Conservation (phyloP, 768 basidiomycete genomes). For the Mrakia frigida region DNA sequence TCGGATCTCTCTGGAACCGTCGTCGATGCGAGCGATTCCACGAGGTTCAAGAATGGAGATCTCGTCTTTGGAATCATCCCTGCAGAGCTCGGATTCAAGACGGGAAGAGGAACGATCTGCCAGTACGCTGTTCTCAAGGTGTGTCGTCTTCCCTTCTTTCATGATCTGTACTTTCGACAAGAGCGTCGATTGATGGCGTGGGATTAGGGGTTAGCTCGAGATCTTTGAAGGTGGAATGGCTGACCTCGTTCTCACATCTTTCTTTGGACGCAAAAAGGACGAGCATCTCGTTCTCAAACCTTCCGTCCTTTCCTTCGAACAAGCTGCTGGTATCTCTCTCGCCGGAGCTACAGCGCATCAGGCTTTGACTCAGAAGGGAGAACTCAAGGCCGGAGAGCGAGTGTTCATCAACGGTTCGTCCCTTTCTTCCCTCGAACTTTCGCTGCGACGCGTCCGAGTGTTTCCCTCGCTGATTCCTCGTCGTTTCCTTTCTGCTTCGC, state of each 20-base stretch:
- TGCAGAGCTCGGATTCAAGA: constrained; percentile 4
- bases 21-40: background rate
- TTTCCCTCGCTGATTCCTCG: background rate
- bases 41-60: constrained; percentile 19
- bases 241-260: background rate
- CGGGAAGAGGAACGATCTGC: background rate
- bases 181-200: no score
- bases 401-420: constrained; percentile 29
- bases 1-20: constrained; percentile 29
- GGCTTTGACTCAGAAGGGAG: background rate
- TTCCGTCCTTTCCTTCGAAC: constrained; percentile 8
- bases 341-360: constrained; percentile 23
- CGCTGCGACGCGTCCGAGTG: background rate
- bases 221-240: no score
- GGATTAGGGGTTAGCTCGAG: no score
- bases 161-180: no score
- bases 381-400: constrained; percentile 15
- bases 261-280: background rate
- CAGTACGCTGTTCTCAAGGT: constrained; percentile 21
- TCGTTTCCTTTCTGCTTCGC: background rate
- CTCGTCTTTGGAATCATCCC: constrained; percentile 21
- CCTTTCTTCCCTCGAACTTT: background rate
- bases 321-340: constrained; percentile 24
- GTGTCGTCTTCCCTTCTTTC: background rate
- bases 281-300: constrained; percentile 23